These are phyloP conservation scores for Neocatenulostroma microsporum DNA, from an alignment of 2,329 filamentous ascomycete species.

Conservation along the genomic window DNA sequence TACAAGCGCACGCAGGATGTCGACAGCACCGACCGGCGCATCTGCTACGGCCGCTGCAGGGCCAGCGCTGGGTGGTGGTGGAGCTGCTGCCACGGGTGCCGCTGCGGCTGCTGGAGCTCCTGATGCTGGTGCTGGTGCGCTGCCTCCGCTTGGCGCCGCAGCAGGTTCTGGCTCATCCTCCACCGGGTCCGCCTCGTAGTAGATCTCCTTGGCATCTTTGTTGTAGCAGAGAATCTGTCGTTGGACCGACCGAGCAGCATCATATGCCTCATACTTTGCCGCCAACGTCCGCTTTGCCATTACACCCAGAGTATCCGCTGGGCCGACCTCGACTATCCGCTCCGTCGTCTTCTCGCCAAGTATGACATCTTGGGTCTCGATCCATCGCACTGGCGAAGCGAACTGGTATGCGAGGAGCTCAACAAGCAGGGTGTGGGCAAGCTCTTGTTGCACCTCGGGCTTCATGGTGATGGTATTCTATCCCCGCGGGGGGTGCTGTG, in stretches of 20 bases:
- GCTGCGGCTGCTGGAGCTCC: conserved; percentile 49
- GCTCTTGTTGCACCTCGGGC: conserved; percentile 98
- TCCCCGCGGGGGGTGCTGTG: neutral
- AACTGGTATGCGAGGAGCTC: conserved; percentile 99
- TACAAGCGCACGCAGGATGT: conserved; percentile 81
- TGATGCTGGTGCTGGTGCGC: conserved; percentile 43
- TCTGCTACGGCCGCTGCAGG: conserved; percentile 83
- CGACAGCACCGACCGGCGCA: conserved; percentile 76
- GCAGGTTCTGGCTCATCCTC: conserved; percentile 69
- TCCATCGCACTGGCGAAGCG: conserved; percentile 97
- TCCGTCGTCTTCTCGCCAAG: conserved; percentile 93
- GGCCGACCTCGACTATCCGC: conserved; percentile 94
- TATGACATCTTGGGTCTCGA: conserved; percentile 99
- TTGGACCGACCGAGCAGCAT: conserved; percentile 92
- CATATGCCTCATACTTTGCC: conserved; percentile 97
- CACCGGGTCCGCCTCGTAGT: conserved; percentile 94
- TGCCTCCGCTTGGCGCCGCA: conserved; percentile 40
- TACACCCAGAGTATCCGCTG: conserved; percentile 89
- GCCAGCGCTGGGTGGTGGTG: conserved; percentile 64
- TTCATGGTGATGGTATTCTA: conserved; percentile 75
- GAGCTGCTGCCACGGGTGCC: conserved; percentile 45
- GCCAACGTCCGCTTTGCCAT: conserved; percentile 96
- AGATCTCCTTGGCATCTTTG: conserved; percentile 98
- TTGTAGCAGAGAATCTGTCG: conserved; percentile 98
- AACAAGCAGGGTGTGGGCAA: conserved; percentile 94